These are phyloP conservation scores for Botrytis porri DNA, from an alignment of 2,329 filamentous ascomycete species.

Conservation along the genomic window DNA sequence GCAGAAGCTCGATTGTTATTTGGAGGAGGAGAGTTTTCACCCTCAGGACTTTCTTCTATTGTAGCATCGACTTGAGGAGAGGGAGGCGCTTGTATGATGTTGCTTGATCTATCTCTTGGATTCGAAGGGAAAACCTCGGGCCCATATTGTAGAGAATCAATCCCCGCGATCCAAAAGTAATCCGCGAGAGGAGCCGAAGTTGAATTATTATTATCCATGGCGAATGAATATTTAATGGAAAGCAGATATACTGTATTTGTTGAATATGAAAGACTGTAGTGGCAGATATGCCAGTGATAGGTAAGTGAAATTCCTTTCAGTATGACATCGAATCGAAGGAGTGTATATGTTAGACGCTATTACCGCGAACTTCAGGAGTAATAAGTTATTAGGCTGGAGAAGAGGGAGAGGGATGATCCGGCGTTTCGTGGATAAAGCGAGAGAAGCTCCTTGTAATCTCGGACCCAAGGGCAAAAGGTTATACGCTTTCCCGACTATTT, in stretches of 20 bases:
- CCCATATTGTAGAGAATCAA: constrained; percentile 65
- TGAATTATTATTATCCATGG: constrained; percentile 47
- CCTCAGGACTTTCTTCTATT: constrained; percentile 56
- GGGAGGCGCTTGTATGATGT: constrained; percentile 30
- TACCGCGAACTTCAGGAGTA: constrained; percentile 16
- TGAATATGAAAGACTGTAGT: background rate
- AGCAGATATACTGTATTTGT: background rate
- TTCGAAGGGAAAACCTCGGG: constrained; percentile 47
- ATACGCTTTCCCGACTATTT: background rate
- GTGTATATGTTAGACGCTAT: constrained; percentile 8
- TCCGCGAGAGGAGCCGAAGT: constrained; percentile 66
- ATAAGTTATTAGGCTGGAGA: background rate
- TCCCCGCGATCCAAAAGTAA: constrained; percentile 73
- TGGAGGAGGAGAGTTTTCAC: constrained; percentile 43
- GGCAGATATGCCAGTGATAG: constrained; percentile 15
- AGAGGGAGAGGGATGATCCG: constrained; percentile 2
- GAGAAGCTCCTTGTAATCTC: constrained; percentile 1
- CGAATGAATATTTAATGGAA: constrained; percentile 3
- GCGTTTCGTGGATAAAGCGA: background rate
- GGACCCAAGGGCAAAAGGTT: background rate
- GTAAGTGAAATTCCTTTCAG: constrained; percentile 17
- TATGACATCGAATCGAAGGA: constrained; percentile 18
- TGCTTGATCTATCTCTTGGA: constrained; percentile 21
- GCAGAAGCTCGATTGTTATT: constrained; percentile 39
- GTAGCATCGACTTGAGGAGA: constrained; percentile 50